Evolutionary conservation across 768 basidiomycete genomes (phyloP), one percentile per base, ranked within the genome.

Genomic region (Pulveroboletus sp.): DNA sequence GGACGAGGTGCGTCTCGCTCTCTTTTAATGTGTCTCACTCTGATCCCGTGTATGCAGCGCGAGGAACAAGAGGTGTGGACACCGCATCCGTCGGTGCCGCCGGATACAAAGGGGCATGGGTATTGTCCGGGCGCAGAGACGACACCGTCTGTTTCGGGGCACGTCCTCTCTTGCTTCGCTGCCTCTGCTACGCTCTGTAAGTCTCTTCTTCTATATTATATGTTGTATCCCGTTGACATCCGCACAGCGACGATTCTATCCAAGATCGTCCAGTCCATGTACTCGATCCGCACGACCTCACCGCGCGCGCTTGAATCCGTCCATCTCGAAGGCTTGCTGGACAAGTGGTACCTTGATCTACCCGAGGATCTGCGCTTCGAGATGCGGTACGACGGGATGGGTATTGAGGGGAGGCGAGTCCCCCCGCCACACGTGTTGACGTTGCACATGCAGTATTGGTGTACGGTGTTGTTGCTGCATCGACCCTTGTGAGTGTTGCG

Each of bases 361-460:
- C 82, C 85, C 0, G 77, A 79, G 35, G 79, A 88, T 60, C 67
- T 91, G 25, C 79, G 83, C 33, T 81, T 79, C 56, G 84, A 87
- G 52, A 69, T 77, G 21, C 75, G 73, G 14, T 60, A 67, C 38
- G 65, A 65, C 24, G 68, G 74, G 13, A 62, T 64, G 49, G 78
- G 63, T 12, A 51, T 43, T 17, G 36, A 35, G 4, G 39, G 21
- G 68, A 62, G 66, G 67, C 17, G 66, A 14, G 62, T 72, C 17
- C 78, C 78, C 6, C 75, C 76, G 2, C 86, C 87, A 5, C 82
- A 87, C 55, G 68, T 87, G 21, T 68, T 90, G 47, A 85, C 84
- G 34, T 69, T 91, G 42, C 88, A 90, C 60, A 85, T 90, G 87
- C 85, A 88, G 59, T 90, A 90, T 60, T 91, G 89, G 89, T 87